Conservation (phyloP, 2,329 filamentous ascomycete species). For the Cercospora sesami region DNA sequence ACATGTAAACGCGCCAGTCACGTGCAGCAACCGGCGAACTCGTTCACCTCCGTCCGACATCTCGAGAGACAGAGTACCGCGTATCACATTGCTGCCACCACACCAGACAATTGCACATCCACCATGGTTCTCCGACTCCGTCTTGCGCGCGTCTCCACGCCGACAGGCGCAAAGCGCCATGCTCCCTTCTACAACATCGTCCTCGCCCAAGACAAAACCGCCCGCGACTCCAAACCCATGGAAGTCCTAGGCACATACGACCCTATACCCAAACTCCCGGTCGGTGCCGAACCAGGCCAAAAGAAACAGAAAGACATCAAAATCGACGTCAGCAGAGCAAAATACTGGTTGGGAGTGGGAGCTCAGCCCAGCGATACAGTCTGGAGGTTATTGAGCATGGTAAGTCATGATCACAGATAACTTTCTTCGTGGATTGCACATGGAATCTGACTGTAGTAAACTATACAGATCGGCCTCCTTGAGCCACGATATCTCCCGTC, state of each 20-base stretch:
- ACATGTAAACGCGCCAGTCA: slow-evolving; percentile 6
- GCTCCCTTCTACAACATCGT: slow-evolving; percentile 95
- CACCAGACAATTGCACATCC: not conserved
- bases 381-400: slow-evolving; percentile 83
- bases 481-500: slow-evolving; percentile 43
- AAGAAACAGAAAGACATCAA: slow-evolving; percentile 87
- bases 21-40: not conserved
- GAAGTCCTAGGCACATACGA: slow-evolving; percentile 79
- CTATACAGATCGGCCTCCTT: slow-evolving; percentile 45
- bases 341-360: slow-evolving; percentile 96
- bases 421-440: not conserved
- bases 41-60: slow-evolving; percentile 13
- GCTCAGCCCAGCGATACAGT: slow-evolving; percentile 90
- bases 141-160: slow-evolving; percentile 81
- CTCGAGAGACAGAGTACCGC: not conserved
- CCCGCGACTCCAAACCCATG: slow-evolving; percentile 82
- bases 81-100: not conserved
- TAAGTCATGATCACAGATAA: slow-evolving; percentile 40
- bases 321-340: slow-evolving; percentile 75
- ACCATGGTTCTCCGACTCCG: slow-evolving; percentile 87
- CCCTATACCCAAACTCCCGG: slow-evolving; percentile 59
- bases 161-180: slow-evolving; percentile 61
- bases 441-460: not conserved
- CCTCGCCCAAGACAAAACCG: slow-evolving; percentile 85
- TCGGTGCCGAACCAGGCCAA: slow-evolving; percentile 52